Evolutionary conservation across 2,329 filamentous ascomycete species (phyloP).

Genomic region (Knufia fluminis): DNA sequence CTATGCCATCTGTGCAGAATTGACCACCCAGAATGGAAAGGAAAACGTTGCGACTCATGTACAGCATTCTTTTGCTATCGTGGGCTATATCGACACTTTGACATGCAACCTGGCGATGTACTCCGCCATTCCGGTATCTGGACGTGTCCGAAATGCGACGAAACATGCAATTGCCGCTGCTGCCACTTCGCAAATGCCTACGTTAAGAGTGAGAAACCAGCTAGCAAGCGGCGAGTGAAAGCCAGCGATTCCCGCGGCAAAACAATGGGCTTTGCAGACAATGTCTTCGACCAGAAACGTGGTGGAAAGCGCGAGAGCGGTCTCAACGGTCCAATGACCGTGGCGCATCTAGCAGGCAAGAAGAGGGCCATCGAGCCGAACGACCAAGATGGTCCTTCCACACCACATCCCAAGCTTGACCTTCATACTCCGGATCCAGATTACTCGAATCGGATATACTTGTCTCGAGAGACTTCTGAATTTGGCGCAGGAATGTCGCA

Average conservation of each 20-base stretch:
- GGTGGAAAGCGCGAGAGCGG: slow-evolving; percentile 20
- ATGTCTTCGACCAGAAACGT: slow-evolving; percentile 31
- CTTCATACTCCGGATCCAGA: slow-evolving; percentile 22
- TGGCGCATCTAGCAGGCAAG: slow-evolving; percentile 17
- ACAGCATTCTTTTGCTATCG: slow-evolving; percentile 31
- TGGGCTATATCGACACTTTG: slow-evolving; percentile 30
- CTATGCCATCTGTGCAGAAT: slow-evolving; percentile 31
- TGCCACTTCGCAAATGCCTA: slow-evolving; percentile 29
- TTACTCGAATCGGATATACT: slow-evolving; percentile 13
- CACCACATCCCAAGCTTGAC: slow-evolving; percentile 19
- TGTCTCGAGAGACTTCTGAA: slow-evolving; percentile 18
- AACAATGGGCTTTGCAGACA: slow-evolving; percentile 30
- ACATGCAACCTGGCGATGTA: slow-evolving; percentile 26
- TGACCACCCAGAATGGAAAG: slow-evolving; percentile 30
- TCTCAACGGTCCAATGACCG: neutral
- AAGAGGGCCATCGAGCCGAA: slow-evolving; percentile 17
- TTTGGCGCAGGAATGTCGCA: slow-evolving; percentile 11
- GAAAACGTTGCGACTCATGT: slow-evolving; percentile 27
- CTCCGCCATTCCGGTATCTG: slow-evolving; percentile 26
- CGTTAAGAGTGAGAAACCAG: slow-evolving; percentile 28
- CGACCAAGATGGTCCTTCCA: slow-evolving; percentile 13
- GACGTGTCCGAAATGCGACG: slow-evolving; percentile 29
- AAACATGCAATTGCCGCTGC: slow-evolving; percentile 30
- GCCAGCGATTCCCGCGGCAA: slow-evolving; percentile 28
- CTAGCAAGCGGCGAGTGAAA: slow-evolving; percentile 27